Percentiles rank a stretch among this genome's conserved stretches.
These are phyloP conservation scores for Pseudozyma sp. DNA, from an alignment of 1,284 basidiomycete species.

Conservation along the genomic window DNA sequence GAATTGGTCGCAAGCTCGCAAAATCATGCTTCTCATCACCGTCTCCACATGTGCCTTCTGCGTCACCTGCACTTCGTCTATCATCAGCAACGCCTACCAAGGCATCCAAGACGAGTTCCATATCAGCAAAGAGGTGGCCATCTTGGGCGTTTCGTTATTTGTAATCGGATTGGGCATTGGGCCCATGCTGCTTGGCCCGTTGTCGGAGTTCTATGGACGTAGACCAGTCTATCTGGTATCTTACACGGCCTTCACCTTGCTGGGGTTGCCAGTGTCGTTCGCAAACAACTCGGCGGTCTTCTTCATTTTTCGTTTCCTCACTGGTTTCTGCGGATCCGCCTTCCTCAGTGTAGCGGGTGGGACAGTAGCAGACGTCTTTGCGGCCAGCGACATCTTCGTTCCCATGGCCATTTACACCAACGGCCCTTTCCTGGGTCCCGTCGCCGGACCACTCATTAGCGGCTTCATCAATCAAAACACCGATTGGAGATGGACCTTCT, in stretches of 20 bases:
- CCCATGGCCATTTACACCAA: constrained; percentile 69
- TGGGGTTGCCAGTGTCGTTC: constrained; percentile 55
- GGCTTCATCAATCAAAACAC: constrained; percentile 63
- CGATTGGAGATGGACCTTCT: constrained; percentile 69
- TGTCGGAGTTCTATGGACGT: constrained; percentile 74
- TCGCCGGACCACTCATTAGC: constrained; percentile 49
- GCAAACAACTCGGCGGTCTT: constrained; percentile 64
- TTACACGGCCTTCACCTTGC: constrained; percentile 48
- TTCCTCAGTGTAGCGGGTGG: constrained; percentile 64
- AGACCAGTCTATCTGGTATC: constrained; percentile 56
- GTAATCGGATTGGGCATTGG: constrained; percentile 71
- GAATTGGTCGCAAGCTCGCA: constrained; percentile 36
- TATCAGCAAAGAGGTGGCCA: constrained; percentile 77
- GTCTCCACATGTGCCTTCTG: constrained; percentile 45
- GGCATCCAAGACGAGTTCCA: constrained; percentile 73
- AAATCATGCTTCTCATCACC: constrained; percentile 40
- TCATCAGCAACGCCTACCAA: constrained; percentile 61
- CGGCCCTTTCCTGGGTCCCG: constrained; percentile 61
- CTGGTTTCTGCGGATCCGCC: constrained; percentile 64
- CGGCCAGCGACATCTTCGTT: constrained; percentile 57
- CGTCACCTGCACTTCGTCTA: constrained; percentile 54
- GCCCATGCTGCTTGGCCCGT: constrained; percentile 72
- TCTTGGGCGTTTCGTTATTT: constrained; percentile 79
- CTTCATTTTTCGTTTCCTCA: constrained; percentile 65
- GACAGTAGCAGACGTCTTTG: constrained; percentile 58